These are phyloP conservation scores for Mrakia hoshinonis DNA, from an alignment of 768 basidiomycete species.

Conservation along the genomic window DNA sequence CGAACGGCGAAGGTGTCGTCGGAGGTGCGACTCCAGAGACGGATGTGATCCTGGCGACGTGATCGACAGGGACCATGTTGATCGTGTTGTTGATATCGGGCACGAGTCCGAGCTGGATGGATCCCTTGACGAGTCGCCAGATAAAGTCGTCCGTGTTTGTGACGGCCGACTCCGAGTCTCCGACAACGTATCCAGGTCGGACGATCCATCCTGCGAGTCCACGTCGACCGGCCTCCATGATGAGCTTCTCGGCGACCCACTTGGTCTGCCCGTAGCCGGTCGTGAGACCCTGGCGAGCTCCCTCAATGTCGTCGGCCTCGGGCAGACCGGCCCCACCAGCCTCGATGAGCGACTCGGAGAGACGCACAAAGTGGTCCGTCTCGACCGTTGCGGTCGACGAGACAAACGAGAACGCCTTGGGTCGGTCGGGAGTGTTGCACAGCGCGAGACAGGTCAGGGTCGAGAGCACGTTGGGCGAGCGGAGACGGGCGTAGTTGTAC, in stretches of 20 bases:
- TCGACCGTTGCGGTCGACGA: conserved; percentile 95
- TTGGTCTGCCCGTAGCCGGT: conserved; percentile 96
- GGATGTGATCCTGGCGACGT: conserved; percentile 74
- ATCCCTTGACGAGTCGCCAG: conserved; percentile 97
- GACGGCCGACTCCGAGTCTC: conserved; percentile 78
- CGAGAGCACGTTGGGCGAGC: conserved; percentile 82
- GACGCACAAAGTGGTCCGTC: conserved; percentile 75
- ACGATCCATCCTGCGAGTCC: conserved; percentile 79
- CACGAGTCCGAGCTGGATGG: conserved; percentile 87
- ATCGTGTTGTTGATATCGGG: conserved; percentile 97
- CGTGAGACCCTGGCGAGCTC: conserved; percentile 61
- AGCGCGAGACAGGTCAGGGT: conserved; percentile 77
- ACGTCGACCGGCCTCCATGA: conserved; percentile 80
- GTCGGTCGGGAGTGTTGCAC: conserved; percentile 53
- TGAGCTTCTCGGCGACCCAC: conserved; percentile 93
- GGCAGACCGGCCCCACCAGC: conserved; percentile 56
- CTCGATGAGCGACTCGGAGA: conserved; percentile 60
- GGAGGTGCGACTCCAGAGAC: conserved; percentile 59
- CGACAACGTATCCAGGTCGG: conserved; percentile 91
- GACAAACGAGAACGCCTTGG: conserved; percentile 78
- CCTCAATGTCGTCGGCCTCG: conserved; percentile 82
- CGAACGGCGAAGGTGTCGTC: conserved; percentile 31
- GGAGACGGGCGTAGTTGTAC: conserved; percentile 89
- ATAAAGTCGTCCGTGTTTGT: conserved; percentile 99
- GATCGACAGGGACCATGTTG: conserved; percentile 97